Evolutionary conservation across 371 early-diverging fungal species (phyloP).

Genomic region (Mucor piriformis): DNA sequence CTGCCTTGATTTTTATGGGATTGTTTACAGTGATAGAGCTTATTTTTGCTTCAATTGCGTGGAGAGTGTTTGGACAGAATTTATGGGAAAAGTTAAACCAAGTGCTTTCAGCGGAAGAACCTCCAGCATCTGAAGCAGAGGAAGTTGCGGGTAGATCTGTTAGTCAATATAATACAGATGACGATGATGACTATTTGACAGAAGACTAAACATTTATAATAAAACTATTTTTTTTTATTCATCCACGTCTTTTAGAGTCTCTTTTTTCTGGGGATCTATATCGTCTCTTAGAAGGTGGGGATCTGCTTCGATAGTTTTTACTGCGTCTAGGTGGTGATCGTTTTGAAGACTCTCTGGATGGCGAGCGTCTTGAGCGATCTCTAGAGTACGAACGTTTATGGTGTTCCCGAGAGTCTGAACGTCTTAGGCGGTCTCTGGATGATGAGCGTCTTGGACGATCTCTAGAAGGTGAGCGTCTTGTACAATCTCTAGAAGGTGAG

Average conservation of each 20-base stretch:
- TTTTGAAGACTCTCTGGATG: neutral
- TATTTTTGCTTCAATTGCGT: slow-evolving; percentile 67
- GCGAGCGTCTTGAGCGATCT: too few relatives aligned
- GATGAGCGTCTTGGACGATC: neutral
- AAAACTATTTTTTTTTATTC: neutral
- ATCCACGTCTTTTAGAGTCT: neutral
- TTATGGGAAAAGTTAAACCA: slow-evolving; percentile 45
- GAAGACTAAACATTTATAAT: slow-evolving; percentile 14
- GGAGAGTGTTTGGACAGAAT: slow-evolving; percentile 64
- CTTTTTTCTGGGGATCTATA: slow-evolving; percentile 11
- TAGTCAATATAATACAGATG: slow-evolving; percentile 8
- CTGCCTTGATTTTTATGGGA: slow-evolving; percentile 69
- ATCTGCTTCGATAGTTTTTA: neutral
- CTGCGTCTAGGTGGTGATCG: neutral
- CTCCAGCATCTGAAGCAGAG: neutral
- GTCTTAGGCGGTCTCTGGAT: neutral
- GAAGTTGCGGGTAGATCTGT: neutral
- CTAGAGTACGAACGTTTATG: too few relatives aligned
- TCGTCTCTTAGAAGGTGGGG: neutral
- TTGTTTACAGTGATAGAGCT: slow-evolving; percentile 79
- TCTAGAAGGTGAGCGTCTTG: neutral
- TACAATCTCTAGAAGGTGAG: neutral
- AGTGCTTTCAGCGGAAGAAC: slow-evolving; percentile 22
- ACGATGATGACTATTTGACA: slow-evolving; percentile 21
- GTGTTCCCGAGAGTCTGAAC: neutral